A percentile compares a stretch with the other conserved stretches of the same genome.
Conservation (phyloP, 2,329 filamentous ascomycete species). For the Bimuria novae-zelandiae region DNA sequence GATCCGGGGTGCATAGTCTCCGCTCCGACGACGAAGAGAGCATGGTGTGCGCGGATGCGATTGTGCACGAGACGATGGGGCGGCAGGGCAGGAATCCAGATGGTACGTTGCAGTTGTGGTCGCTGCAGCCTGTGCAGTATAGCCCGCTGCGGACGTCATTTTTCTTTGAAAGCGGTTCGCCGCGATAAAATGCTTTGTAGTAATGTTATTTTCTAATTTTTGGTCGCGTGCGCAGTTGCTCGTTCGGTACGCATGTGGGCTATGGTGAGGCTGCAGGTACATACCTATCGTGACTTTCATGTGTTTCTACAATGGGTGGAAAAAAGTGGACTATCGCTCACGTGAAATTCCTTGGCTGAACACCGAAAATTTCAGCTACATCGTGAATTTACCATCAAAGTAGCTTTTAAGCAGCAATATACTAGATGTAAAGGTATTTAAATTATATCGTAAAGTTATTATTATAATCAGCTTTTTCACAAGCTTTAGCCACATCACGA, state of each 20-base stretch:
- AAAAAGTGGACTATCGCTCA: no score
- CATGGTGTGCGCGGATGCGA: constrained; percentile 26
- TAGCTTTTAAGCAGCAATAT: no score
- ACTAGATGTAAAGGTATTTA: no score
- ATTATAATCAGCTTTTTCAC: no score
- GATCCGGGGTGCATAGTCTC: constrained; percentile 7
- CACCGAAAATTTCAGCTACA: no score
- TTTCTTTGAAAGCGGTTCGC: constrained; percentile 4
- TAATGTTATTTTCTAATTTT: background rate
- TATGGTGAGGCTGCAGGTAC: no score
- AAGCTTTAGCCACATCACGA: no score
- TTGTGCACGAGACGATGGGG: constrained; percentile 17
- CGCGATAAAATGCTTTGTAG: background rate
- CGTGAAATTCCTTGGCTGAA: no score
- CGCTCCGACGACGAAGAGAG: constrained; percentile 24
- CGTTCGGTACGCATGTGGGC: background rate
- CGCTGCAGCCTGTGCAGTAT: constrained; percentile 19
- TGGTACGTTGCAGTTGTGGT: constrained; percentile 17
- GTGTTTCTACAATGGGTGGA: no score
- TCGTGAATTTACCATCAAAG: no score
- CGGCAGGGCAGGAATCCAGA: constrained; percentile 22
- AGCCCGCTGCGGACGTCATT: constrained; percentile 23
- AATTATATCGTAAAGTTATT: no score
- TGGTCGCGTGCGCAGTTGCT: constrained; percentile 2
- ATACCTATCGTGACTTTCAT: no score